Evolutionary conservation across 2,329 filamentous ascomycete species (phyloP).

Genomic region (Xylaria sp.): DNA sequence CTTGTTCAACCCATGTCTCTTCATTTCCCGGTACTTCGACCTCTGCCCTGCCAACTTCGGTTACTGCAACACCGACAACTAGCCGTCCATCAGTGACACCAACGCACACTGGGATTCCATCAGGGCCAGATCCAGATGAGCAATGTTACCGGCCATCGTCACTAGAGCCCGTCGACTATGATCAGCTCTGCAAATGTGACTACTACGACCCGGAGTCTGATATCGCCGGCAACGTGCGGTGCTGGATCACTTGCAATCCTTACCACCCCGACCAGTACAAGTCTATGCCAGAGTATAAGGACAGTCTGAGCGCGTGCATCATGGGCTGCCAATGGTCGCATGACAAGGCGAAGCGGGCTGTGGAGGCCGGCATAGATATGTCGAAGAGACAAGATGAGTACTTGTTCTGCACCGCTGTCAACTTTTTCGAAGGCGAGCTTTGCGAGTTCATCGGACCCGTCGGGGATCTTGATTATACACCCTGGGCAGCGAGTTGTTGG

Average conservation of each 20-base stretch:
- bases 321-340: not conserved
- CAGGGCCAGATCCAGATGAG: too few relatives aligned
- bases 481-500: conserved; percentile 10
- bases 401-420: conserved; percentile 18
- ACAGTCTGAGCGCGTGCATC: not conserved
- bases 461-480: not conserved
- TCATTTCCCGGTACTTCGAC: too few relatives aligned
- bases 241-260: not conserved
- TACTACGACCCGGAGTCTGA: not conserved
- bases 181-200: not conserved
- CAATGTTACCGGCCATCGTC: too few relatives aligned
- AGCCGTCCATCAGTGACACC: too few relatives aligned
- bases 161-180: too few relatives aligned
- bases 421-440: conserved; percentile 10
- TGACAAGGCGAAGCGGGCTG: conserved; percentile 14
- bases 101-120: too few relatives aligned
- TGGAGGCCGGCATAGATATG: not conserved
- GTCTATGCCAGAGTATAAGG: not conserved
- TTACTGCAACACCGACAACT: too few relatives aligned
- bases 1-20: too few relatives aligned
- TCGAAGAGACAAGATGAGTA: conserved; percentile 1
- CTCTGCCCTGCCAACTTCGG: too few relatives aligned
- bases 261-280: not conserved
- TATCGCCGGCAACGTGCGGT: not conserved
- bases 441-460: conserved; percentile 12